phyloP scores from a whole-genome alignment of 805 yeast genomes.

The Maudiozyma pseudohumilis region DNA sequence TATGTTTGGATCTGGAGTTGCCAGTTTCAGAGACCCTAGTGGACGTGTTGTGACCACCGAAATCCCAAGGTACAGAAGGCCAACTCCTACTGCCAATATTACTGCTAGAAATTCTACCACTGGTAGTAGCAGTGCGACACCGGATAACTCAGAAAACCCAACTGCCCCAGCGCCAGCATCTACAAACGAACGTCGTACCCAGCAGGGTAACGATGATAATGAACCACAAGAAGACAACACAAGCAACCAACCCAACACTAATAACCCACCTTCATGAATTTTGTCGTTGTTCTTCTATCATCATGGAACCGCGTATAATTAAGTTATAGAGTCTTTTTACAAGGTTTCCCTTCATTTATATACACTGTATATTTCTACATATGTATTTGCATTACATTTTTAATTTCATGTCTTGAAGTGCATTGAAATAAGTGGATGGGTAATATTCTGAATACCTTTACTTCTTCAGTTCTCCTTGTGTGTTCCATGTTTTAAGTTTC shows the following conservation, averaged over 20 bases:
- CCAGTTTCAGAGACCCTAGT: conserved; percentile 23
- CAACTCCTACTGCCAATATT: background rate
- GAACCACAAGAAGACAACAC: background rate
- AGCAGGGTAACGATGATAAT: background rate
- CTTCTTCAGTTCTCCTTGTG: conserved; percentile 15
- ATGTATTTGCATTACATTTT: background rate
- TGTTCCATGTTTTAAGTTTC: conserved; percentile 36
- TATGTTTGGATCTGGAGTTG: conserved; percentile 27
- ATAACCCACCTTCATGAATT: too few relatives aligned
- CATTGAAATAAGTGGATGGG: too few relatives aligned
- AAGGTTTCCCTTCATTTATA: too few relatives aligned
- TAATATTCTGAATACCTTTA: background rate
- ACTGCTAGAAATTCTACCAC: background rate
- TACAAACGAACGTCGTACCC: background rate
- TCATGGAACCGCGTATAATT: too few relatives aligned
- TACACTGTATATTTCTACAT: background rate
- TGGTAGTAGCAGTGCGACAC: too few relatives aligned
- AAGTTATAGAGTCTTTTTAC: too few relatives aligned
- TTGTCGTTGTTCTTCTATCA: too few relatives aligned
- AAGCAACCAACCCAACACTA: too few relatives aligned
- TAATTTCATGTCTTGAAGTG: too few relatives aligned
- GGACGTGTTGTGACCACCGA: conserved; percentile 27
- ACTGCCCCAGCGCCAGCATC: too few relatives aligned
- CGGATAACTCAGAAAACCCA: too few relatives aligned
- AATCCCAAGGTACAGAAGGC: too few relatives aligned